Evolutionary conservation across 2,329 filamentous ascomycete genomes (phyloP), one percentile per base, ranked within the genome.

Genomic region (Calonectria crousiana): DNA sequence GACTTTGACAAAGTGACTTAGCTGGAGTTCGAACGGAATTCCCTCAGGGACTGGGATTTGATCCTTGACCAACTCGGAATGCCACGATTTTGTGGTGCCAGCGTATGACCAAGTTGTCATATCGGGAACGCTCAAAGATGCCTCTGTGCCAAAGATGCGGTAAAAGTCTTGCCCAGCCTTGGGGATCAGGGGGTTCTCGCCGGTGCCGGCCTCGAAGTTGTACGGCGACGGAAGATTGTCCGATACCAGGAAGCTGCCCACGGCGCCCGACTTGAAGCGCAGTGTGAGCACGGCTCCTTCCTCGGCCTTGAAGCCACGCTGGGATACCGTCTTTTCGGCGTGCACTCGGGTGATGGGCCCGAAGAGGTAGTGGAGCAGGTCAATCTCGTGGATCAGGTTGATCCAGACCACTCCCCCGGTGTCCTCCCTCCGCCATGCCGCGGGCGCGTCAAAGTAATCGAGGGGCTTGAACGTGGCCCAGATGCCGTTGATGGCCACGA

Each of bases 301-400:
- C 71, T 92, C 90, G 0, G 87, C 90, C 3, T 85, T 83, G 69
- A 88, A 86, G 0, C 83, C 82, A 0, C 90, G 84, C 41, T 87
- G 86, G 0, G 87, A 85, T 0, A 79, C 62, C 0, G 85, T 87
- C 65, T 84, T 82, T 76, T 92, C 88, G 0, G 89, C 90, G 41
- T 88, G 87, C 0, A 92, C 87, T 0, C 87, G 83, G 0, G 80
- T 78, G 32, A 92, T 89, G 0, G 89, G 87, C 0, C 90, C 90
- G 32, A 92, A 86, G 1, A 92, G 82, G 79, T 89, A 88, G 60
- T 92, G 90, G 23, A 92, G 82, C 0, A 91, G 82, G 74, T 92
- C 91, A 49, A 92, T 83, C 65, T 92, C 91, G 77, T 92, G 90
- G n/a, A 92, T 87, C 53, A 92, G 82, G 77, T 92, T 92, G 74